Evolutionary conservation across 257 asterid species (phyloP), one percentile per base, ranked within the genome.

Genomic region (Craterostigma plantagineum): DNA sequence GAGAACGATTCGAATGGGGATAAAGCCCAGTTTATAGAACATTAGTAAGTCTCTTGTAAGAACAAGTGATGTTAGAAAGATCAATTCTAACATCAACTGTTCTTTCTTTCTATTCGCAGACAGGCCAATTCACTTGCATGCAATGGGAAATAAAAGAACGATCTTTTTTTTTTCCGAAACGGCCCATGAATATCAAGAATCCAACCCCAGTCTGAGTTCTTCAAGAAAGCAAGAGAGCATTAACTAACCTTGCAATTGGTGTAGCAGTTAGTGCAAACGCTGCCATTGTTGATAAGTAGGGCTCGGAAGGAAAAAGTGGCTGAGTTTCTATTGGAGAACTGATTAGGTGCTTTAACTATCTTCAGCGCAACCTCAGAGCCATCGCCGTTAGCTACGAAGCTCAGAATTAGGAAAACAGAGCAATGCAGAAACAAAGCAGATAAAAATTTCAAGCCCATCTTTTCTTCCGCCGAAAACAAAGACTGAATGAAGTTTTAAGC

Each of bases 201-300:
- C 30, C 30, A 23, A n/a, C n/a, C n/a, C n/a, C n/a, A n/a, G n/a
- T n/a, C n/a, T n/a, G n/a, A n/a, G n/a, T 15, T 9, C 13, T 6
- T 43, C 33, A 43, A 15, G 30, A 10, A 15, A 43, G 9, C 23
- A 6, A 8, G 34, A 13, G 1, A 16, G 18, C 30, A 23, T 23
- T 23, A 43, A 52, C 62, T 42, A 48, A 86, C 97, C 92, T 81
- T 81, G 77, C 97, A 86, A 69, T 13, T 52, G 44, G 84, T 67
- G 66, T 71, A 46, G 44, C 93, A 75, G 17, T 56, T 49, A 11
- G 34, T 43, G 60, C 94, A 86, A 48, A 59, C 47, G 62, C 46
- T 42, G 37, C 60, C 76, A 42, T 67, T 59, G 3, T 33, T 11
- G 23, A 15, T 16, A 1, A 40, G 1, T 18, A 33, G 18, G 42